phyloP scores from a whole-genome alignment of 495 filamentous ascomycete species.

The Aspergillus indologenus region DNA sequence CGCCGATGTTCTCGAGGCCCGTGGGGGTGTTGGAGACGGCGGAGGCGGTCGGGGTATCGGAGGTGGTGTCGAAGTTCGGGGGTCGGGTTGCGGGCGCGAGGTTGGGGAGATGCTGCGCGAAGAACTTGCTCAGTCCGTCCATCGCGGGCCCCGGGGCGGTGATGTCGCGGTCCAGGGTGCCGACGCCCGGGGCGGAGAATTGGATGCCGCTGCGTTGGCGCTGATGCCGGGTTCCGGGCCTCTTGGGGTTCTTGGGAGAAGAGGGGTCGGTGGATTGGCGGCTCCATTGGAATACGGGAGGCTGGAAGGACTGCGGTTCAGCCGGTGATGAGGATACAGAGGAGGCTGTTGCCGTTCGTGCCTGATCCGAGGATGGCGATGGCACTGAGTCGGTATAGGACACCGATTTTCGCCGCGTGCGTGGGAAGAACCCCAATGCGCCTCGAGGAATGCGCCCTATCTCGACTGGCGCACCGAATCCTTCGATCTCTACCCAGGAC shows the following conservation, averaged over 20 bases:
- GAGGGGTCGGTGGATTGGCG: conserved; percentile 23
- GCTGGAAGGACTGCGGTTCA: conserved; percentile 25
- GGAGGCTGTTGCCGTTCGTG: conserved; percentile 30
- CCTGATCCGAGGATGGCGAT: conserved; percentile 32
- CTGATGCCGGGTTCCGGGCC: conserved; percentile 28
- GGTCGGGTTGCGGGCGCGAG: conserved; percentile 48
- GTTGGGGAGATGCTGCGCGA: conserved; percentile 71
- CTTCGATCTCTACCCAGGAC: conserved; percentile 78
- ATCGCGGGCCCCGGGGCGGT: conserved; percentile 73
- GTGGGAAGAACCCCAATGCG: conserved; percentile 87
- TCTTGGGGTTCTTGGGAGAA: conserved; percentile 16
- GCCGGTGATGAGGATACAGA: conserved; percentile 32
- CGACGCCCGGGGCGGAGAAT: conserved; percentile 78
- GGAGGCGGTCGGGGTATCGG: conserved; percentile 43
- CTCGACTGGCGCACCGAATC: conserved; percentile 66
- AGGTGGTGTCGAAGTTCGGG: conserved; percentile 31
- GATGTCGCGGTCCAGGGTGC: conserved; percentile 66
- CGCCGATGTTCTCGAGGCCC: conserved; percentile 76
- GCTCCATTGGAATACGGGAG: conserved; percentile 16
- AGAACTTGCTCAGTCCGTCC: conserved; percentile 76
- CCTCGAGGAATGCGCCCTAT: conserved; percentile 81
- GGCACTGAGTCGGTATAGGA: conserved; percentile 46
- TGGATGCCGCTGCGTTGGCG: conserved; percentile 43
- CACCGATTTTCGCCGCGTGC: conserved; percentile 76
- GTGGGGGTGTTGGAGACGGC: conserved; percentile 44